These are phyloP conservation scores for Acaromyces ingoldii DNA, from an alignment of 1,284 basidiomycete genomes.

Conservation along the genomic window DNA sequence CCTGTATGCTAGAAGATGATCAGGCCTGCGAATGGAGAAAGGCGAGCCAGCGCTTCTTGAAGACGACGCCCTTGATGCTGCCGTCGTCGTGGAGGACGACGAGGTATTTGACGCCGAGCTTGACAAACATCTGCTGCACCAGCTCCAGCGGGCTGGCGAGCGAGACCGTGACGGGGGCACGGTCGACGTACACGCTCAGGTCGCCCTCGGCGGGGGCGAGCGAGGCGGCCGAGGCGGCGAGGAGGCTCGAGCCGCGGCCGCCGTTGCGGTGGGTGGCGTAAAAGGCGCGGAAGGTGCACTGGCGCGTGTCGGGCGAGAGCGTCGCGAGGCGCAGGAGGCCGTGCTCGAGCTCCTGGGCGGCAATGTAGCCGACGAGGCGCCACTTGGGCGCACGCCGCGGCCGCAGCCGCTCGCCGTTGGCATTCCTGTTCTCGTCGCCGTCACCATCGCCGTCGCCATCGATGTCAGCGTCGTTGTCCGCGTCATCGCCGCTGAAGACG, in stretches of 20 bases:
- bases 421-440: too few relatives aligned
- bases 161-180: conserved; percentile 77
- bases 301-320: conserved; percentile 9
- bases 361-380: conserved; percentile 85
- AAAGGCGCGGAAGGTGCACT: conserved; percentile 27
- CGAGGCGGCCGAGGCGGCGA: conserved; percentile 14
- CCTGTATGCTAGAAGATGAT: too few relatives aligned
- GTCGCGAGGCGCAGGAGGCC: conserved; percentile 53
- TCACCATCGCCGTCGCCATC: too few relatives aligned
- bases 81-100: conserved; percentile 78
- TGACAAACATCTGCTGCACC: conserved; percentile 63
- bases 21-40: conserved; percentile 59
- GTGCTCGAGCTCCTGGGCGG: conserved; percentile 85
- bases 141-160: conserved; percentile 79
- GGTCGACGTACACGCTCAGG: conserved; percentile 82
- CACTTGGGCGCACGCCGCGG: background rate
- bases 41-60: conserved; percentile 85
- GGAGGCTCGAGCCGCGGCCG: conserved; percentile 23
- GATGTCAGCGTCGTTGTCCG: too few relatives aligned
- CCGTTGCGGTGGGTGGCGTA: conserved; percentile 18
- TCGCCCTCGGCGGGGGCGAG: conserved; percentile 66
- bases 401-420: too few relatives aligned
- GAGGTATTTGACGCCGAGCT: conserved; percentile 36
- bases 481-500: too few relatives aligned
- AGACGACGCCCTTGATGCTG: conserved; percentile 79